A percentile compares a stretch with the other conserved stretches of the same genome.
phyloP scores from a whole-genome alignment of 495 filamentous ascomycete genomes.

The Cercophora scortea region DNA sequence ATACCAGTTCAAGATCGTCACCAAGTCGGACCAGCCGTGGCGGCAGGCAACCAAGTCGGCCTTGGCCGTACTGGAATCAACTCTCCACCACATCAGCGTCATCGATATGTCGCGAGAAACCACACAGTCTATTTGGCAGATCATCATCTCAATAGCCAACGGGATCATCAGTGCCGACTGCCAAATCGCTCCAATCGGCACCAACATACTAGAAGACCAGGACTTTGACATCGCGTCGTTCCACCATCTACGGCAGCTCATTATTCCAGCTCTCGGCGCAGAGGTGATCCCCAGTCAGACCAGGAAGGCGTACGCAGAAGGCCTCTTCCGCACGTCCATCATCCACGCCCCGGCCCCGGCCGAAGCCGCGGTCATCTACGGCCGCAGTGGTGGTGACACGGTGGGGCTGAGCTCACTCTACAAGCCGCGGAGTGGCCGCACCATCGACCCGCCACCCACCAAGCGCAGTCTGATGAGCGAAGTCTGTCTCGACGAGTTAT shows the following conservation, averaged over 20 bases:
- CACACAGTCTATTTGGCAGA: conserved; percentile 47
- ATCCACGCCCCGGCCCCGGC: conserved; percentile 62
- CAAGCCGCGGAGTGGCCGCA: conserved; percentile 58
- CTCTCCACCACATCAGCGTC: conserved; percentile 53
- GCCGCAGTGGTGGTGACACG: conserved; percentile 25
- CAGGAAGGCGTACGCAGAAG: conserved; percentile 61
- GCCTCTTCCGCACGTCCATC: conserved; percentile 76
- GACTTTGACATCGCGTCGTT: conserved; percentile 76
- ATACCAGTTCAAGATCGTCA: conserved; percentile 55
- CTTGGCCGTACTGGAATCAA: conserved; percentile 58
- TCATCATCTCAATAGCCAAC: conserved; percentile 50
- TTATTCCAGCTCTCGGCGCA: conserved; percentile 67
- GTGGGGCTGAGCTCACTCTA: conserved; percentile 56
- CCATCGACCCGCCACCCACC: conserved; percentile 56
- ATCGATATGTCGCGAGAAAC: conserved; percentile 43
- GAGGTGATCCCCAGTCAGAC: conserved; percentile 55
- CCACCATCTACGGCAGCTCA: conserved; percentile 54
- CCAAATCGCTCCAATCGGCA: conserved; percentile 23
- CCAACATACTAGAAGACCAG: conserved; percentile 54
- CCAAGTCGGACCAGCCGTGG: conserved; percentile 63
- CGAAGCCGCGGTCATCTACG: conserved; percentile 48
- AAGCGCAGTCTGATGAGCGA: conserved; percentile 68
- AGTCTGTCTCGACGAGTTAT: conserved; percentile 71
- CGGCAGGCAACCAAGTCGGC: conserved; percentile 63
- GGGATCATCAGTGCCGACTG: conserved; percentile 54